Percentiles rank a stretch among this genome's conserved stretches.
These are phyloP conservation scores for Boletus pseudo-olivaceus DNA, from an alignment of 768 basidiomycete genomes.

Conservation along the genomic window DNA sequence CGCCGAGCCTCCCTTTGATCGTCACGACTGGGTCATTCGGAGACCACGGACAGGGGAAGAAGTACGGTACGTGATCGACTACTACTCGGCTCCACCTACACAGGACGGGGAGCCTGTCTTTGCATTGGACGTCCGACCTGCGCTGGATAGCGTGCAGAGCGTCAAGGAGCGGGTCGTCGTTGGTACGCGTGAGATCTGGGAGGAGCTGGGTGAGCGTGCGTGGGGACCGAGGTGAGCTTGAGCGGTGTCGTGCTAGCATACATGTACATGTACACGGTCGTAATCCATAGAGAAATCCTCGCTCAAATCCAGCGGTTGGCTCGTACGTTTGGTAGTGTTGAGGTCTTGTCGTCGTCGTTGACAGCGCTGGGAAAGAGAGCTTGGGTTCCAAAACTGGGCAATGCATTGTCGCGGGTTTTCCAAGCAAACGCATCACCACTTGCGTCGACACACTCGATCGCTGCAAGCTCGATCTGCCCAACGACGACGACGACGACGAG, in stretches of 20 bases:
- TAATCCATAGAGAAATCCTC: slow-evolving; percentile 2
- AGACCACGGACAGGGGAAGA: slow-evolving; percentile 76
- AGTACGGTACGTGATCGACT: slow-evolving; percentile 96
- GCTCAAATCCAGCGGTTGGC: neutral
- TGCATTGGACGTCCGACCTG: slow-evolving; percentile 92
- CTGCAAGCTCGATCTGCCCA: neutral
- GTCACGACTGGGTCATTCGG: slow-evolving; percentile 95
- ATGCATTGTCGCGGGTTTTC: slow-evolving; percentile 15
- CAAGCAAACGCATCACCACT: slow-evolving; percentile 6
- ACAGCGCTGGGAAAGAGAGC: slow-evolving; percentile 7
- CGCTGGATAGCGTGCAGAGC: slow-evolving; percentile 80
- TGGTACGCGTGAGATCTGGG: slow-evolving; percentile 69
- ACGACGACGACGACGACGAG: slow-evolving; percentile 6
- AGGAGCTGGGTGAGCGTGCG: slow-evolving; percentile 30
- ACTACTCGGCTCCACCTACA: slow-evolving; percentile 90
- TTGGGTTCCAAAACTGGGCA: slow-evolving; percentile 23
- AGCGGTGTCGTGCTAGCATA: slow-evolving; percentile 8
- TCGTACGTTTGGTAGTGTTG: neutral
- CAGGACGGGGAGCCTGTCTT: slow-evolving; percentile 93
- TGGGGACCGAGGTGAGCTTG: slow-evolving; percentile 22
- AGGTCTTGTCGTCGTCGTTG: slow-evolving; percentile 1
- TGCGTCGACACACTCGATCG: slow-evolving; percentile 8
- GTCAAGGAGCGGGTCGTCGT: slow-evolving; percentile 68
- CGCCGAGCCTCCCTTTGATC: slow-evolving; percentile 90
- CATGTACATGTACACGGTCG: slow-evolving; percentile 1